These are phyloP conservation scores for Penicillium fimorum DNA, from an alignment of 495 filamentous ascomycete species.

Conservation along the genomic window DNA sequence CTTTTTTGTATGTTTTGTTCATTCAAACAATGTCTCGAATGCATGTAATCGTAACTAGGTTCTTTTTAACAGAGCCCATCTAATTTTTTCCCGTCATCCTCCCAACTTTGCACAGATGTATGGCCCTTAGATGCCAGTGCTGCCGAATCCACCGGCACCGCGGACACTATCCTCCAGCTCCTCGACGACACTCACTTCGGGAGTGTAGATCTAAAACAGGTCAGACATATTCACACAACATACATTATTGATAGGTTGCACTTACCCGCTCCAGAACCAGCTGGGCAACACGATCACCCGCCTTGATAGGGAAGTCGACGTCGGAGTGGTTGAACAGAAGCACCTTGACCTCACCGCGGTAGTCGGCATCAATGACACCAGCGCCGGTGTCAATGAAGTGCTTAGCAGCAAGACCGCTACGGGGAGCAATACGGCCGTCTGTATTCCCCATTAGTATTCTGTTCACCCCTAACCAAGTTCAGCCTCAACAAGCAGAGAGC, in stretches of 20 bases:
- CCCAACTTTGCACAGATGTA: background rate
- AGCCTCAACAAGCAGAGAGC: background rate
- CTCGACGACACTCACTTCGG: conserved; percentile 82
- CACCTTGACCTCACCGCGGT: conserved; percentile 90
- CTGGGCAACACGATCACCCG: conserved; percentile 89
- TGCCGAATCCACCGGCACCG: conserved; percentile 91
- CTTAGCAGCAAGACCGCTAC: conserved; percentile 87
- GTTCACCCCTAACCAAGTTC: background rate
- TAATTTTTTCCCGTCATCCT: conserved; percentile 10
- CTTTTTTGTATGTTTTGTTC: conserved; percentile 7
- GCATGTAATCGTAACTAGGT: conserved; percentile 13
- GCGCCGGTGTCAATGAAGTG: conserved; percentile 93
- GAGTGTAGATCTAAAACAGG: conserved; percentile 69
- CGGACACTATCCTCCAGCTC: conserved; percentile 87
- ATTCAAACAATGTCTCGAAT: conserved; percentile 10
- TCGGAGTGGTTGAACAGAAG: conserved; percentile 91
- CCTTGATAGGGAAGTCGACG: conserved; percentile 74
- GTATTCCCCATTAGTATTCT: background rate
- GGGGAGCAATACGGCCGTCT: conserved; percentile 91
- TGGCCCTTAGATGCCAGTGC: conserved; percentile 60
- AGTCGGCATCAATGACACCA: conserved; percentile 96
- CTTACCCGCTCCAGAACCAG: conserved; percentile 78
- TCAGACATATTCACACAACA: conserved; percentile 7
- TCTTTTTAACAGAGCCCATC: background rate
- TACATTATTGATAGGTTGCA: background rate